These are phyloP conservation scores for Apium graveolens DNA, from an alignment of 129 eudicot species.

Conservation along the genomic window DNA sequence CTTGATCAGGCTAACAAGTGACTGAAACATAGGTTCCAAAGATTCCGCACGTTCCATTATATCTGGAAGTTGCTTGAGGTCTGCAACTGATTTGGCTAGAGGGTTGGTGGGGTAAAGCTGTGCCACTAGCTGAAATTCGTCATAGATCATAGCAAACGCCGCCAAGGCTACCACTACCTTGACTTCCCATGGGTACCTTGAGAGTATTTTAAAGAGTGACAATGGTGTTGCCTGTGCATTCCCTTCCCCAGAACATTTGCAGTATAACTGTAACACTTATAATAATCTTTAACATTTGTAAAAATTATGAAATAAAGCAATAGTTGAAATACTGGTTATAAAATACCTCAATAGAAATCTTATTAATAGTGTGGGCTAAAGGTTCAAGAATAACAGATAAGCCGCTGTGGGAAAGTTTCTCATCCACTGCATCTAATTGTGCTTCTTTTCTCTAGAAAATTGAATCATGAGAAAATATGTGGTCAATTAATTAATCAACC, in stretches of 20 bases:
- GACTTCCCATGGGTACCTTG: constrained; percentile 61
- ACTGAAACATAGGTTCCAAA: constrained; percentile 36
- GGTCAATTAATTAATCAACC: not conserved
- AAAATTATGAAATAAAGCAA: not conserved
- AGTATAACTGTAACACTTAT: constrained; percentile 32
- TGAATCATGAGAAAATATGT: not conserved
- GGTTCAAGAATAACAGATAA: constrained; percentile 49
- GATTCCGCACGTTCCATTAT: constrained; percentile 34
- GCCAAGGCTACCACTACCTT: constrained; percentile 56
- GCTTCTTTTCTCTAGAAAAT: constrained; percentile 36
- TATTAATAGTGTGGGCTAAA: constrained; percentile 49
- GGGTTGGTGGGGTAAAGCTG: constrained; percentile 46
- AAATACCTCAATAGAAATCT: constrained; percentile 58
- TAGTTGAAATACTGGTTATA: not conserved
- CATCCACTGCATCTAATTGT: constrained; percentile 39
- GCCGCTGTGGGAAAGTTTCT: constrained; percentile 33
- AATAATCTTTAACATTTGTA: not conserved
- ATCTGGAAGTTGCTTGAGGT: constrained; percentile 53
- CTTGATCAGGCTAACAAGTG: constrained; percentile 41
- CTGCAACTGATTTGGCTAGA: constrained; percentile 57
- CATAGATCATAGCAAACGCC: constrained; percentile 54
- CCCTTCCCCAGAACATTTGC: constrained; percentile 49
- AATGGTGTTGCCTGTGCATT: constrained; percentile 50
- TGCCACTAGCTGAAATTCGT: constrained; percentile 63
- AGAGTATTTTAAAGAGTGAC: constrained; percentile 40